Evolutionary conservation across 2,329 filamentous ascomycete species (phyloP).

Genomic region (Lasiodiplodia sp.): DNA sequence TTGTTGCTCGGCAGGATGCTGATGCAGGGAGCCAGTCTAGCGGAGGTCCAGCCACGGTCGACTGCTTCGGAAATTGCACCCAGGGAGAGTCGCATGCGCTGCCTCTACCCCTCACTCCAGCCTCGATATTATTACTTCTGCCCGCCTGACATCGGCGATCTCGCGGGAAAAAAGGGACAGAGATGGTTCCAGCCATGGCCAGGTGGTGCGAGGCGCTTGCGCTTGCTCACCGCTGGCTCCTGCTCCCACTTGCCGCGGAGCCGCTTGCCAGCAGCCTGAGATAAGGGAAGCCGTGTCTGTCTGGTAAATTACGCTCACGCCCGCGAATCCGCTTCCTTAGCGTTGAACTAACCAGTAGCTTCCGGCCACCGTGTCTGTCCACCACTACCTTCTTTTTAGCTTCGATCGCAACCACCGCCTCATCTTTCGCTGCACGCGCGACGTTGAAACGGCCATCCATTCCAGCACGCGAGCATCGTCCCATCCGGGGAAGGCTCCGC

Average conservation of each 20-base stretch:
- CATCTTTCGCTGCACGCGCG: constrained; percentile 3
- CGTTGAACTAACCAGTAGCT: constrained; percentile 18
- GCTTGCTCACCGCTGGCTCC: constrained; percentile 10
- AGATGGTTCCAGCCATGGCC: background rate
- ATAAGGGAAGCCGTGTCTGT: constrained; percentile 9
- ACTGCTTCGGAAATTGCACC: constrained; percentile 14
- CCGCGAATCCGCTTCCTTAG: constrained; percentile 9
- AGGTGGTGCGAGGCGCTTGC: background rate
- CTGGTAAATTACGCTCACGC: constrained; percentile 19
- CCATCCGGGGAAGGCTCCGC: background rate
- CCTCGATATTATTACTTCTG: background rate
- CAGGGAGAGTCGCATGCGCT: background rate
- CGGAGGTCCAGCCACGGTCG: constrained; percentile 5
- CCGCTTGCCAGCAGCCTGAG: background rate
- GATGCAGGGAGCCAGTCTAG: constrained; percentile 4
- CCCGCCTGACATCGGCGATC: constrained; percentile 25
- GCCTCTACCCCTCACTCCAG: constrained; percentile 2
- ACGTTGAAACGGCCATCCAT: constrained; percentile 10
- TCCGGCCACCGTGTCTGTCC: background rate
- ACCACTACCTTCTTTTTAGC: constrained; percentile 2
- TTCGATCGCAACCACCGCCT: background rate
- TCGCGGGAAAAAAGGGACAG: background rate
- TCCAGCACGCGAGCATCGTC: background rate
- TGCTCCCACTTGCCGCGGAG: background rate
- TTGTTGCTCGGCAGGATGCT: constrained; percentile 9